Base-by-base conservation (phyloP, 2,329 filamentous ascomycete species). In the Penicillium sp. region DNA sequence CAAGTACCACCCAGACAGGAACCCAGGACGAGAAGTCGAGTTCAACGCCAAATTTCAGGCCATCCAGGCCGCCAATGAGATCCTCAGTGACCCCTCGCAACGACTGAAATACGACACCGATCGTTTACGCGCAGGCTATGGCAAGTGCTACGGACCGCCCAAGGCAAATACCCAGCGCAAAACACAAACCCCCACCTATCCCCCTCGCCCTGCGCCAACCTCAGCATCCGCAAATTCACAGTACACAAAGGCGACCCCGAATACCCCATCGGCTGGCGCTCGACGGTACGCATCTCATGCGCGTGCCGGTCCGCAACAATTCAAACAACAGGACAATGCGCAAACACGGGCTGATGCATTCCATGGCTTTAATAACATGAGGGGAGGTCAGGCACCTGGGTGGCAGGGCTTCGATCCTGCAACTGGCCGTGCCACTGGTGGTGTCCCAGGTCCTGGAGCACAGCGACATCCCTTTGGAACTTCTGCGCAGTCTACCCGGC, bases 1-100 rank as follows among this genome's bases (percentile, higher is more conserved):
- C 47, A 89, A 90, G 73, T 96, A 89, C 69, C 92, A 96, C 70
- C 92, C 92, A 8, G 92, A 96, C 73, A 88, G 92, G 59, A 96
- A 96, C 70, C 90, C 89, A 12, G 92, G 92, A 51, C 86, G 85
- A 69, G 91, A 96, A 75, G 77, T 84, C 57, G 90, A 93, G 69
- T 89, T 89, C 70, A 90, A 90, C 64, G 82, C 88, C 33, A 89
- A 90, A 69, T 96, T 96, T 69, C 90, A 96, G 73, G 84, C 88
- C 49, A 96, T 96, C 49, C 90, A 96, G 74, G 86, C 89, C 5
- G 92, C 92, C 23, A 88, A 96, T 70, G 92, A 96, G 72, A 82
- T 96, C 53, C 78, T 90, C 45, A 82, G 79, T 62, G 86, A 89
- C 66, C 76, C 82, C 2, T 75, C 77, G n/a, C 77, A 80, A 64